Base-by-base conservation (phyloP, 345 rosid species). In the Salix suchowensis region DNA sequence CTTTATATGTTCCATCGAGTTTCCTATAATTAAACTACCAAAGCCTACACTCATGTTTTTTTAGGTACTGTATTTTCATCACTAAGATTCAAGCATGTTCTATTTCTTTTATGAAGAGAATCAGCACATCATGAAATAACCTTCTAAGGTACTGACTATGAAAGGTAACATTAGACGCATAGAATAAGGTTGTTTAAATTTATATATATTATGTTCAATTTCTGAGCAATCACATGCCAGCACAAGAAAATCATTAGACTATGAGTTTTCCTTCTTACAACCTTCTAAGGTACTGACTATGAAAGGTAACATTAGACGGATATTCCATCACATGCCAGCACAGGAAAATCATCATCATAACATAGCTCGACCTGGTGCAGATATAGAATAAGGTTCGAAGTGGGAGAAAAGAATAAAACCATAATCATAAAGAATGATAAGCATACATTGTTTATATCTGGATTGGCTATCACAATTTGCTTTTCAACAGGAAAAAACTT, bases 301-400 rank as follows among this genome's bases (percentile, higher is more conserved):
- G 34, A 69, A 80, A 67, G 80, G 30, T 19, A 21, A 12, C 48
- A 65, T 39, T 36, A 62, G 77, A 34, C 14, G 50, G 72, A 30
- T 85, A 96, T 86, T 82, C 99, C 99, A 78, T 96, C 99, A 76
- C 99, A 93, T 46, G 99, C 99, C 75, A 96, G 87, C 78, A 96
- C 94, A 68, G 89, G 67, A 80, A 96, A 93, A 60, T 96, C 99
- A 76, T 96, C 99, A 70, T 96, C 97, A 26, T 92, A 97, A 55
- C 98, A 93, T 70, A 96, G 97, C 83, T 93, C 97, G 75, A 93
- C 91, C 98, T 92, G 78, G 71, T 30, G 77, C 28, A 67, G 62
- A 18, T 65, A 62, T 2, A 72, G 36, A 21, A 32, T n/a, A 60
- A 54, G 28, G 13, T 19, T 23, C 5, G 13, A 24, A 30, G 62